Conservation (phyloP, 2,329 filamentous ascomycete genomes). For the Ambrosiella cleistominuta region DNA sequence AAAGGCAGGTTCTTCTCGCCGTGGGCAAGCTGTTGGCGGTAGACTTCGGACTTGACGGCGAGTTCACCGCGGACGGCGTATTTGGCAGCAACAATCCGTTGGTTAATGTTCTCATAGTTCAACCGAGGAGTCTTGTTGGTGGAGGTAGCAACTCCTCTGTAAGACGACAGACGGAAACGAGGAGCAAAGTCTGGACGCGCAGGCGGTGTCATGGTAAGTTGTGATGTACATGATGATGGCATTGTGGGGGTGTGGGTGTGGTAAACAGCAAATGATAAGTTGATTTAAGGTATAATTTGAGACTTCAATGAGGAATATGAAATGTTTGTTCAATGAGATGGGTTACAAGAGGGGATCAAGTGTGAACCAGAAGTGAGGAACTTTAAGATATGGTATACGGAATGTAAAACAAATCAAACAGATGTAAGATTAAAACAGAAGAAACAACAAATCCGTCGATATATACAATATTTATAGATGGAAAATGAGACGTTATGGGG, state of each 20-base stretch:
- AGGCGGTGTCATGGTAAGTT: conserved; percentile 6
- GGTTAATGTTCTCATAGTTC: conserved; percentile 80
- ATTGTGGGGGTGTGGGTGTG: background rate
- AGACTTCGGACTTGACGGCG: conserved; percentile 82
- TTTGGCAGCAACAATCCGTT: conserved; percentile 66
- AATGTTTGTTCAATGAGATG: background rate
- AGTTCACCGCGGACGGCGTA: conserved; percentile 96
- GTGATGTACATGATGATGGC: background rate
- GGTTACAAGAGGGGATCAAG: background rate
- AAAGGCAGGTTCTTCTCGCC: conserved; percentile 55
- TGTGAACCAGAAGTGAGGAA: background rate
- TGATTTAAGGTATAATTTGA: no score
- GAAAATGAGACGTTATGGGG: background rate
- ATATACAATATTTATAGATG: background rate
- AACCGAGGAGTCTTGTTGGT: conserved; percentile 31
- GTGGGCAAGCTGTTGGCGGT: conserved; percentile 54
- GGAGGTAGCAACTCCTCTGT: conserved; percentile 22
- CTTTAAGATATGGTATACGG: background rate
- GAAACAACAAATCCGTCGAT: background rate
- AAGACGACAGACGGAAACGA: background rate
- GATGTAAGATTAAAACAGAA: conserved; percentile 1
- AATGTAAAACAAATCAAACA: background rate
- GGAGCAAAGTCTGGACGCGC: conserved; percentile 4
- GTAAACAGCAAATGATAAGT: background rate
- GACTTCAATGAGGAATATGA: background rate